Base-by-base conservation (phyloP, 768 basidiomycete genomes). In the Paxillus rubicundulus region DNA sequence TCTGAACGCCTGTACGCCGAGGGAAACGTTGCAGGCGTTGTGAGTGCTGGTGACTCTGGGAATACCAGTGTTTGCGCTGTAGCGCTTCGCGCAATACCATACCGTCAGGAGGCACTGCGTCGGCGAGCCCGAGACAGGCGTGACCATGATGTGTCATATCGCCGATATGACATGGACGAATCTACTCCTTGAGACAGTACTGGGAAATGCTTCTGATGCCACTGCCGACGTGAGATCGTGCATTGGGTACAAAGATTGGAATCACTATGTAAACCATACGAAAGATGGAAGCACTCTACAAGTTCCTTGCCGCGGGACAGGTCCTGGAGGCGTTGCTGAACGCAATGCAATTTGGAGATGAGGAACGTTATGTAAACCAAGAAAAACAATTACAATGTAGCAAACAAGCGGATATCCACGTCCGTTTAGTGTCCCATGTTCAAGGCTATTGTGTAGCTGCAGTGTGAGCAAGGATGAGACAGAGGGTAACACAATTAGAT, bases 361-460 rank as follows among this genome's bases (percentile, higher is more conserved):
- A 24, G 41, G 56, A 50, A 60, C 43, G 34, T 9, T n/a, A 49
- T 49, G 24, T 24, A 24, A 24, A 24, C 41, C 44, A 47, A 42
- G n/a, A 37, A 48, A 46, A 68, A 77, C 68, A 69, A 73, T 71
- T 77, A 79, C 79, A 81, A 74, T 69, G 68, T 67, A 76, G 72
- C 74, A 75, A 77, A 73, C 70, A 72, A 70, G 63, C 75, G 72
- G 72, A 70, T 65, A 71, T 77, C 77, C 76, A 71, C 69, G 79
- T 81, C 79, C 80, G 74, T 79, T 77, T 76, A 77, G 73, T 72
- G 75, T 79, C 75, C 78, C 71, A 55, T 64, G 68, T 71, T 64
- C 72, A 68, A 59, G 56, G 54, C 55, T 58, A 55, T 61, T 69
- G 58, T 66, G 63, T 62, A 59, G 53, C 53, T 64, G 59, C 52